Base-by-base conservation (phyloP, 148 eudicot genomes). In the Persicaria tinctoria region DNA sequence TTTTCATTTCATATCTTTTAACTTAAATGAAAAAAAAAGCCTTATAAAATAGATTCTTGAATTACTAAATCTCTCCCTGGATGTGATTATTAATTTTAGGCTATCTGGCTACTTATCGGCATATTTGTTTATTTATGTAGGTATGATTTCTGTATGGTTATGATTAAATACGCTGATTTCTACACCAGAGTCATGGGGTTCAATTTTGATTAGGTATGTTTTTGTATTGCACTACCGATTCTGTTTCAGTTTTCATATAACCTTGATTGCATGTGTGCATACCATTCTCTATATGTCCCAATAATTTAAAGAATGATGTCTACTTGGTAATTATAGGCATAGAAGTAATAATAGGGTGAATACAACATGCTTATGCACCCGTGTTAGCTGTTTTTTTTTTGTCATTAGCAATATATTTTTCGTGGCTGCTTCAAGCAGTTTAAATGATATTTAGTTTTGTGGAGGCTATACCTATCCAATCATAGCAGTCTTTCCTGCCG, bases 101-200 rank as follows among this genome's bases (percentile, higher is more conserved):
- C 27, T 23, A 23, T 23, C 27, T 62, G 4, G 68, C 68, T 27
- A 62, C 41, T 62, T 62, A 23, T 38, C 32, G 8, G 1, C 13
- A 32, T 62, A 20, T 38, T 48, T 75, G 56, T 75, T 47, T 23
- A 76, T 44, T 73, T 80, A 20, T 72, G 75, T 86, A 95, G 98
- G 86, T 95, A n/a, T 54, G 98, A 95, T 78, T 95, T 97, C 80
- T 97, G 99, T 63, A 78, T 95, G 83, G 92, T 92, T 83, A 95
- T 95, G 97, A 79, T 95, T 80, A 95, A 95, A 77, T 95, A 92
- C 79, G 84, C 90, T 18, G 98, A 95, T 77, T 95, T 95, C 80
- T 95, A 89, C 79, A 95, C 97, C 85, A 89, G 99, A 79, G 99
- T 83, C 68, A 45, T 90, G 73, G 92, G 92, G 51, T 92, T 95